Conservation (phyloP, 441 rosid species). For the Gossypium lobatum region DNA sequence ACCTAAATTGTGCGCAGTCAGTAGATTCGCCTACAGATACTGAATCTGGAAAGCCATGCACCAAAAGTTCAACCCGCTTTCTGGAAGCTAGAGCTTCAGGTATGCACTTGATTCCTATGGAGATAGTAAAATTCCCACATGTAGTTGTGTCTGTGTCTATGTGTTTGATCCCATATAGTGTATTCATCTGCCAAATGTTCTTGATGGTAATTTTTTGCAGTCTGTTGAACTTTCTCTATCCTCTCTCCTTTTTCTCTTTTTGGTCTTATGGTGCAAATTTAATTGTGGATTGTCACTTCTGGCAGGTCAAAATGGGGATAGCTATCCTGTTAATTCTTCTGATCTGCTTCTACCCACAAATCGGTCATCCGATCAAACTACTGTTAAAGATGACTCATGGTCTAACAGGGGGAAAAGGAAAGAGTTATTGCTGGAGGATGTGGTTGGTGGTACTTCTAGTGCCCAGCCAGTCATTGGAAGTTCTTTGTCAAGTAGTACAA, state of each 20-base stretch:
- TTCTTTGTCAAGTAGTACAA: slow-evolving; percentile 67
- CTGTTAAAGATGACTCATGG: slow-evolving; percentile 62
- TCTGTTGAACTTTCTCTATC: not conserved
- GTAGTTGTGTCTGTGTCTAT: not conserved
- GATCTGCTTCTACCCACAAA: slow-evolving; percentile 41
- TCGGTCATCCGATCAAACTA: slow-evolving; percentile 39
- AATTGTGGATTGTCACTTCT: slow-evolving; percentile 18
- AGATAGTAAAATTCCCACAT: not conserved
- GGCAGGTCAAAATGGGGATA: slow-evolving; percentile 50
- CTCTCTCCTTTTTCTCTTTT: not conserved
- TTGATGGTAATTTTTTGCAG: slow-evolving; percentile 2
- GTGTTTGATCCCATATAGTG: slow-evolving; percentile 3
- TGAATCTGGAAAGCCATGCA: slow-evolving; percentile 41
- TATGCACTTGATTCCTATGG: slow-evolving; percentile 20
- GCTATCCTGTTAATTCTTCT: slow-evolving; percentile 37
- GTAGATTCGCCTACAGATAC: slow-evolving; percentile 35
- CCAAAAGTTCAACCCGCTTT: slow-evolving; percentile 24
- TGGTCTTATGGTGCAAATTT: not conserved
- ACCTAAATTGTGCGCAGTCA: slow-evolving; percentile 26
- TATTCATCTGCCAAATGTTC: slow-evolving; percentile 8
- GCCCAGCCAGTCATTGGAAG: slow-evolving; percentile 45
- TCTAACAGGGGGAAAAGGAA: slow-evolving; percentile 78
- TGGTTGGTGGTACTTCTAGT: slow-evolving; percentile 42
- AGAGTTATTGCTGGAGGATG: slow-evolving; percentile 87
- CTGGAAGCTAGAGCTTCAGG: slow-evolving; percentile 40